These are phyloP conservation scores for Psilocybe cyanescens DNA, from an alignment of 768 basidiomycete genomes.

Conservation along the genomic window DNA sequence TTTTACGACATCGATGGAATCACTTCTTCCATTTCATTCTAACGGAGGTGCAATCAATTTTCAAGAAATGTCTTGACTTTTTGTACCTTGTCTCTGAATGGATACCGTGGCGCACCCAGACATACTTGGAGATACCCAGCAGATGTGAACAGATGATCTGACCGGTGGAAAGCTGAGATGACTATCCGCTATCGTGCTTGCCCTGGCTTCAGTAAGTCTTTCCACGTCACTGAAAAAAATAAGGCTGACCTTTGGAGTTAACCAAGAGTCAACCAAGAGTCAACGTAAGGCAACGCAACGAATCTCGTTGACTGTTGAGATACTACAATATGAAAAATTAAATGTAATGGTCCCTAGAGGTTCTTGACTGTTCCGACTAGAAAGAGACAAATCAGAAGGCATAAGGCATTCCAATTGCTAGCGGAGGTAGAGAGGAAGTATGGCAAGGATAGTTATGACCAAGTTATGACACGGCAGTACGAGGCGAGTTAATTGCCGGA, in stretches of 20 bases:
- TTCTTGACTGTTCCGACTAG: too few species aligned
- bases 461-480: background rate
- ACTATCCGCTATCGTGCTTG: background rate
- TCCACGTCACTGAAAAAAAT: background rate
- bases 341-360: too few species aligned
- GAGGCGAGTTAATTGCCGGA: conserved; percentile 9
- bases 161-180: too few species aligned
- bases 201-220: background rate
- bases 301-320: background rate
- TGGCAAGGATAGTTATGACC: background rate
- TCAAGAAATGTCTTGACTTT: too few species aligned
- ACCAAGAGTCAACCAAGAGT: background rate
- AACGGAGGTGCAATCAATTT: too few species aligned
- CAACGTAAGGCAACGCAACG: background rate
- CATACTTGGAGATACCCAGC: too few species aligned
- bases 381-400: background rate
- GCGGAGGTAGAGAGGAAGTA: conserved; percentile 16
- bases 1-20: too few species aligned
- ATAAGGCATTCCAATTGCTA: background rate
- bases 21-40: too few species aligned
- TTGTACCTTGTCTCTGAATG: too few species aligned
- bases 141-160: too few species aligned
- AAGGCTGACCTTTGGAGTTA: background rate
- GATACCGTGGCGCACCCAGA: too few species aligned
- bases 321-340: too few species aligned